phyloP scores from a whole-genome alignment of 2,329 filamentous ascomycete genomes.

The Ophiostoma himal-ulmi region DNA sequence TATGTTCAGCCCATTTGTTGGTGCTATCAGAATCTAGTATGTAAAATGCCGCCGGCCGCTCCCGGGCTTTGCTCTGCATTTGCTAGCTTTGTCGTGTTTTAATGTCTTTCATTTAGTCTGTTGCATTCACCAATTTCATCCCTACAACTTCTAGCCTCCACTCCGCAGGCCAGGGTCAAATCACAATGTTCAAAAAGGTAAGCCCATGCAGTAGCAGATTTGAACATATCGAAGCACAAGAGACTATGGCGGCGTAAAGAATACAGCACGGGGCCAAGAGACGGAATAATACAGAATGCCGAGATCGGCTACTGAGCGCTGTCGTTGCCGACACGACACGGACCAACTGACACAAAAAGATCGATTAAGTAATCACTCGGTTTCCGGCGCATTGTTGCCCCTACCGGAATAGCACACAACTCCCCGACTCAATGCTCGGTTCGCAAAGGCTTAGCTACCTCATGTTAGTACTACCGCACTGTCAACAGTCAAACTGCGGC shows the following conservation, averaged over 20 bases:
- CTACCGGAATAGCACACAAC: neutral
- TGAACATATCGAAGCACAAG: neutral
- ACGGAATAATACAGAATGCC: neutral
- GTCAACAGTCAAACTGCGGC: too few relatives aligned
- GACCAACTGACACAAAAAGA: neutral
- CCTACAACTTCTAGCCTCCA: neutral
- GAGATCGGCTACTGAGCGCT: neutral
- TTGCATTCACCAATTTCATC: neutral
- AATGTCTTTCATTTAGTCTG: neutral
- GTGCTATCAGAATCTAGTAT: neutral
- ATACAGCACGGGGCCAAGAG: neutral
- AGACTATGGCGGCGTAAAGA: neutral
- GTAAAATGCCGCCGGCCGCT: neutral
- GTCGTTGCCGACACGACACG: neutral
- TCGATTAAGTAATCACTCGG: neutral
- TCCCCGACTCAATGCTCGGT: neutral
- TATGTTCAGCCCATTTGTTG: neutral
- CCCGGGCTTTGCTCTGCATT: neutral
- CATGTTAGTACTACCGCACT: neutral
- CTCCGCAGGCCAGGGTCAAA: neutral
- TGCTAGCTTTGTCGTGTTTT: neutral
- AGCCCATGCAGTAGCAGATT: neutral
- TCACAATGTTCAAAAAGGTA: neutral
- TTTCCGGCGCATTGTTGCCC: neutral
- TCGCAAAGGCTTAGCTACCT: neutral